These are phyloP conservation scores for Durotheca rogersii DNA, from an alignment of 495 filamentous ascomycete species.

Conservation along the genomic window DNA sequence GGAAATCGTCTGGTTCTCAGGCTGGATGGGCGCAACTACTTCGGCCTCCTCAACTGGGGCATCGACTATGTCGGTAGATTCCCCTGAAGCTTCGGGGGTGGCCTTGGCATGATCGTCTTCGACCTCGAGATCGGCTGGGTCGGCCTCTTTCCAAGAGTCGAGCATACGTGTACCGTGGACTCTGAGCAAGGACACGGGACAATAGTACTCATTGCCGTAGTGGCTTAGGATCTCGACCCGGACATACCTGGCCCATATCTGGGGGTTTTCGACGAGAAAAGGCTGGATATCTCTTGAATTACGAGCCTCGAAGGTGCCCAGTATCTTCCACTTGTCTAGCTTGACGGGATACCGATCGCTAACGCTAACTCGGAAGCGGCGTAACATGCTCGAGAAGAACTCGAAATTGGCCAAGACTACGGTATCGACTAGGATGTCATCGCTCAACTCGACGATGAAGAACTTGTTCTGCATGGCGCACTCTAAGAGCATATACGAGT, in stretches of 20 bases:
- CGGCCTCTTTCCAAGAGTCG: constrained; percentile 80
- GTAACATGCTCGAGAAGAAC: constrained; percentile 97
- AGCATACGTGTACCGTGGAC: constrained; percentile 97
- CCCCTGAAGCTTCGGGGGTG: constrained; percentile 44
- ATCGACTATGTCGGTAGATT: constrained; percentile 34
- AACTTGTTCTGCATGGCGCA: constrained; percentile 88
- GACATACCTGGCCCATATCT: constrained; percentile 93
- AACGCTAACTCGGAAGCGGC: constrained; percentile 83
- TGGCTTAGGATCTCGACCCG: constrained; percentile 89
- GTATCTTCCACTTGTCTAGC: constrained; percentile 82
- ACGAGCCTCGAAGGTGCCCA: constrained; percentile 85
- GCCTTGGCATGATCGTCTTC: constrained; percentile 38
- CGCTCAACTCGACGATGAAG: constrained; percentile 80
- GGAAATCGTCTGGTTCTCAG: constrained; percentile 11
- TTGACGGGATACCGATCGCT: constrained; percentile 93
- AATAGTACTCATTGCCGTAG: constrained; percentile 96
- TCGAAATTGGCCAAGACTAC: constrained; percentile 96
- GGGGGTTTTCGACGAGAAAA: constrained; percentile 86
- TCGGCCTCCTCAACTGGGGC: constrained; percentile 28
- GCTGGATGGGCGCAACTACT: constrained; percentile 39
- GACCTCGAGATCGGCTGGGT: constrained; percentile 58
- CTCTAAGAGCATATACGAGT: constrained; percentile 96
- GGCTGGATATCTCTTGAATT: constrained; percentile 93
- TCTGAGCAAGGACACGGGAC: constrained; percentile 83
- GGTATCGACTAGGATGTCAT: constrained; percentile 94